Base-by-base conservation (phyloP, 2,329 filamentous ascomycete species). In the Calonectria hongkongensis region DNA sequence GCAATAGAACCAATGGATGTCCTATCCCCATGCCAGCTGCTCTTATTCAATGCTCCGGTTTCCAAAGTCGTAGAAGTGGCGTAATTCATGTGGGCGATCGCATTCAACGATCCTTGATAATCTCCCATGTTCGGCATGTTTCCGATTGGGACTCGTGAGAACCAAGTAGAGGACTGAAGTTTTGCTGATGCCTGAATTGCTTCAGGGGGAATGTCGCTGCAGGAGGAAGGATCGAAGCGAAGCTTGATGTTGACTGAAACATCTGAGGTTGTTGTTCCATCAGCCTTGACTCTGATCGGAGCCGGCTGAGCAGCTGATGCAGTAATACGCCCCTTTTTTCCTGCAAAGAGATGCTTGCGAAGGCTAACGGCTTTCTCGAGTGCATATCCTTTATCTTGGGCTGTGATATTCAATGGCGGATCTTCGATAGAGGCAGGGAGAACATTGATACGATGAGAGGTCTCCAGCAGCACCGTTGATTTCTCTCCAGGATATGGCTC, bases 311-410 rank as follows among this genome's bases (percentile, higher is more conserved):
- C 70, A 9, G 76, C 77, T 10, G 72, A 68, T 3, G 77, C 76
- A 2, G 76, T 74, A 33, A 79, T 74, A 10, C 76, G 64, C 0
- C 78, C 77, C 16, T 73, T 71, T 0, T 68, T 73, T 3, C 74
- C 27, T 13, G 77, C 78, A 51, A 79, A 75, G 4, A 79, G 68
- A 21, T 77, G 77, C 50, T 79, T 79, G 21, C 75, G 75, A 10
- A 79, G 71, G 18, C 72, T 78, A 16, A 70, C 76, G 1, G 73
- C 62, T 63, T 68, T 75, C 36, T 78, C 65, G 9, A 77, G 50
- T 0, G 62, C 45, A 47, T 79, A 79, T 2, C 75, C 13, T 10
- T 68, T 58, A 39, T 79, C 76, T 15, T 43, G 64, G 4, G 75
- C 58, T 18, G 74, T 74, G 16, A 79, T 73, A 21, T 70, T 78